Base-by-base conservation (phyloP, 805 yeast species). In the Candida chauliodis region DNA sequence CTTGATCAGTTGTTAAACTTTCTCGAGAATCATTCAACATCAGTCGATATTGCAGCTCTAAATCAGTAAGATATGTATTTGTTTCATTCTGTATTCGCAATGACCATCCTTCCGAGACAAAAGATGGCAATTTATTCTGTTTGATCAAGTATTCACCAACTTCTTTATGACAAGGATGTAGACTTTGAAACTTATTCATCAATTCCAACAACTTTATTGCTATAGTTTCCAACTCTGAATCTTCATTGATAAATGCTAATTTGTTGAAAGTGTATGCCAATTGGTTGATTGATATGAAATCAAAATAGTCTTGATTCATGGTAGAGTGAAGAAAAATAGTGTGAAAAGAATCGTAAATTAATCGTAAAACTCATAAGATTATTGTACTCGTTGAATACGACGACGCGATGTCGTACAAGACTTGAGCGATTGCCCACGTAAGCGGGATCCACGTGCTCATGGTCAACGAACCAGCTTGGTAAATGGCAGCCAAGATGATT, bases 381-480 rank as follows among this genome's bases (percentile, higher is more conserved):
- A 50, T 45, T 44, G 37, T 47, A 37, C 55, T 74, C 43, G 78
- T 70, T 41, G 84, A 77, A 55, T 84, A 87, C 5, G 85, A 73
- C 7, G 81, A 73, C 23, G 82, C 67, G 24, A 87, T 71, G 53
- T 84, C 78, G 57, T 76, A 84, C 30, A 88, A 53, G 5, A 85
- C 70, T 48, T 79, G 80, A 4, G 84, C 74, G 2, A 84, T 59
- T 0, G 80, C 95, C 78, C 90, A 86, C 39, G 84, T 75, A 47
- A 91, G 73, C 0, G 99, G 98, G 6, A 91, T 78, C 99, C 99
- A 91, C 0, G 97, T 86, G 9, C 95, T 82, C 95, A 93, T 86
- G 16, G 84, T 75, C 50, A 91, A 78, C 17, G 83, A 71, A 0
- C 95, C 95, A 0, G 95, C 79, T 38, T 73, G 69, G 61, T 90